phyloP scores from a whole-genome alignment of 257 asterid species.

The Forsythia viridissima region DNA sequence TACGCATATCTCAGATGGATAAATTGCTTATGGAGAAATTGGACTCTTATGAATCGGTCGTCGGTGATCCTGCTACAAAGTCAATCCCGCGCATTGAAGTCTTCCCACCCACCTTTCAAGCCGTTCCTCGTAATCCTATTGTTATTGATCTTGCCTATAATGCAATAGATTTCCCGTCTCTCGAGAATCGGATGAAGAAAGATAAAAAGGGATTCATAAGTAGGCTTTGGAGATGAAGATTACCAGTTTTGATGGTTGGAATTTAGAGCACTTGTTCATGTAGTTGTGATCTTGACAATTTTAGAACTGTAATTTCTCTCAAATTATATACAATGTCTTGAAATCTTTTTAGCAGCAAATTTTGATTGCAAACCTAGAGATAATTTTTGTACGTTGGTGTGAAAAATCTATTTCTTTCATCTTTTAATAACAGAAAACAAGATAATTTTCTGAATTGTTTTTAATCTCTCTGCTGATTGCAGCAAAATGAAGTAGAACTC shows the following conservation, averaged over 20 bases:
- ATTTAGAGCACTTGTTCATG: neutral
- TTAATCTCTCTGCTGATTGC: neutral
- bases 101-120: conserved; percentile 63
- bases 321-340: neutral
- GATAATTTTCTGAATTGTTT: neutral
- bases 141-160: conserved; percentile 70
- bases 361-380: neutral
- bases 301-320: neutral
- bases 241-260: neutral
- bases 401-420: neutral
- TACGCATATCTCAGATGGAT: conserved; percentile 48
- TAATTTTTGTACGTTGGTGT: neutral
- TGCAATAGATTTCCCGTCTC: conserved; percentile 75
- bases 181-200: conserved; percentile 84
- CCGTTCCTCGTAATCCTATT: conserved; percentile 60
- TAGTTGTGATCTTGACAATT: neutral
- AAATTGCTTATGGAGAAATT: conserved; percentile 73
- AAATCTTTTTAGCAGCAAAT: neutral
- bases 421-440: neutral
- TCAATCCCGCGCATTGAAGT: conserved; percentile 43
- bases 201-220: conserved; percentile 83
- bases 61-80: conserved; percentile 67
- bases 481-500: neutral
- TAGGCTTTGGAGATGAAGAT: conserved; percentile 72
- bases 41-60: conserved; percentile 76